Percentiles rank a stretch among this genome's conserved stretches.
Evolutionary conservation across 768 basidiomycete species (phyloP).

Genomic region (Boletus eberwhitei): DNA sequence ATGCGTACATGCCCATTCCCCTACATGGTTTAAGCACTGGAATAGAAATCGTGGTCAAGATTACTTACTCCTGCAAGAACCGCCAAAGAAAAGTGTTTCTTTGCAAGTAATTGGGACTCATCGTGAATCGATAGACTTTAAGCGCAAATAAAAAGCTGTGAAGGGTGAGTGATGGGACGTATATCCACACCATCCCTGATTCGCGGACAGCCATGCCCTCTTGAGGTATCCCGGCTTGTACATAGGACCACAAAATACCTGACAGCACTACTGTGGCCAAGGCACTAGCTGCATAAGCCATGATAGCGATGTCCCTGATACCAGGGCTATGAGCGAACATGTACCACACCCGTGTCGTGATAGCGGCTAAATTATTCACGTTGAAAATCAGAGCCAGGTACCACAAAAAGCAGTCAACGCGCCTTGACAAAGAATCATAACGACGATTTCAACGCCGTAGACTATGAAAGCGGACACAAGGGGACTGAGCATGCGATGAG

Average conservation of each 20-base stretch:
- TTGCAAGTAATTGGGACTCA: slow-evolving; percentile 2
- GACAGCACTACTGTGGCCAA: neutral
- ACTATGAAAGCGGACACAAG: neutral
- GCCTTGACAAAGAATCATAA: slow-evolving; percentile 16
- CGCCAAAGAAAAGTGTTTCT: slow-evolving; percentile 12
- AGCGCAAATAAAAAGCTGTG: slow-evolving; percentile 16
- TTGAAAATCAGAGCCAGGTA: neutral
- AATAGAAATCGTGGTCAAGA: neutral
- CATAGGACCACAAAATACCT: neutral
- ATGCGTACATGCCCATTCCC: slow-evolving; percentile 25
- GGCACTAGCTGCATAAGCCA: neutral
- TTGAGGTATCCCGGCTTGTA: neutral
- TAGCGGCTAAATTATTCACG: slow-evolving; percentile 1
- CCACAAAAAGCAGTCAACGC: neutral
- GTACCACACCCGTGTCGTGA: slow-evolving; percentile 21
- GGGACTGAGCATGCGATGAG: neutral
- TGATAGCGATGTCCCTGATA: neutral
- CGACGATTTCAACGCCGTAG: neutral
- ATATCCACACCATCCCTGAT: slow-evolving; percentile 6
- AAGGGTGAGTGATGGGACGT: slow-evolving; percentile 7
- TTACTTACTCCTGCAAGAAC: slow-evolving; percentile 18
- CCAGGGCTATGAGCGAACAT: slow-evolving; percentile 3
- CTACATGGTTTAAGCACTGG: slow-evolving; percentile 4
- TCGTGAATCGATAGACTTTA: slow-evolving; percentile 13
- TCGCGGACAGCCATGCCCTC: neutral